Base-by-base conservation (phyloP, 2,329 filamentous ascomycete genomes). In the Peltaster fructicola region DNA sequence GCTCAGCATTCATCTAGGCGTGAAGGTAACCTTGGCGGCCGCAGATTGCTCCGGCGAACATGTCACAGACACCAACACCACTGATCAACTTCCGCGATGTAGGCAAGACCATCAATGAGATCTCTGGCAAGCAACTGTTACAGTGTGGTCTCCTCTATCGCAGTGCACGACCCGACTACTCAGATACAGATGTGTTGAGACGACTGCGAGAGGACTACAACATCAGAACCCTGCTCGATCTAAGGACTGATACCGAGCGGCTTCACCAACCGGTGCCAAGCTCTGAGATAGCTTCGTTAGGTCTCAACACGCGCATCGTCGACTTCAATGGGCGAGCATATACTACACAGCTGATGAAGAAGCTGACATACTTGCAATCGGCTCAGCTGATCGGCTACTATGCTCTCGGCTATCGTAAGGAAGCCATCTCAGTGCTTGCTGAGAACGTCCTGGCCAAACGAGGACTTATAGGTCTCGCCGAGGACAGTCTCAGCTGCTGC, bases 81-180 rank as follows among this genome's bases (percentile, higher is more conserved):
- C 13, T 84, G 24, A 53, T 73, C 39, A 85, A 85, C 48, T 80
- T 84, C 44, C 68, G 79, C 29, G 78, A 85, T 57, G 71, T 84
- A 20, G 76, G 72, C 19, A 54, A 59, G 33, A 70, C 67, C 0
- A 58, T 80, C 37, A 82, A 82, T 39, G 43, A 51, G 14, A 63
- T 63, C 32, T 48, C 67, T 4, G 61, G 61, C 13, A 53, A 55
- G 33, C 59, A 63, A 3, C n/a, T 30, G 12, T 16, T 42, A 6
- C 30, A 30, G 22, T 27, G 32, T 4, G 30, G 30, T 24, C 30
- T 40, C 14, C 29, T 46, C 29, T 41, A 31, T 28, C 42, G 30
- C 21, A 34, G 35, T 45, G 45, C 39, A 12, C 37, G 36, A 8
- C 45, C 49, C 62, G 80, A 91, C 42, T 70, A 80, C 47, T 77